These are phyloP conservation scores for Gossypium gossypioides DNA, from an alignment of 441 rosid genomes.

Conservation along the genomic window DNA sequence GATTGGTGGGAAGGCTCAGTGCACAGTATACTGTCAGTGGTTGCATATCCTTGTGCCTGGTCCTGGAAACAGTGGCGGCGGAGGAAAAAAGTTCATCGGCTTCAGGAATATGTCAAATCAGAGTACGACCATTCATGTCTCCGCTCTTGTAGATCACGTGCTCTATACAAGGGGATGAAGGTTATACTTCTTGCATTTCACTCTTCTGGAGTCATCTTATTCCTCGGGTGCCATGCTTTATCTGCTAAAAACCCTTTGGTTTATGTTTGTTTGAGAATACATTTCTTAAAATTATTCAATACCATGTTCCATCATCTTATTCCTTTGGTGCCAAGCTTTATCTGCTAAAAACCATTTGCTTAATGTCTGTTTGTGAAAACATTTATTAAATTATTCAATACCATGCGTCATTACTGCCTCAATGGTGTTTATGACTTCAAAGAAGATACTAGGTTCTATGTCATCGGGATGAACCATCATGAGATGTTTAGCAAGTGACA, in stretches of 20 bases:
- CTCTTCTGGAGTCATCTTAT: constrained; percentile 14
- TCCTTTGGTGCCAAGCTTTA: neutral
- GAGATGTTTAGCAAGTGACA: neutral
- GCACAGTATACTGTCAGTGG: constrained; percentile 78
- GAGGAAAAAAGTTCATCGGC: constrained; percentile 77
- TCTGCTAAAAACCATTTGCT: neutral
- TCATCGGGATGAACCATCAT: neutral
- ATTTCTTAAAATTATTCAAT: constrained; percentile 7
- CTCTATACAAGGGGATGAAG: constrained; percentile 98
- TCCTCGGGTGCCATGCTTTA: neutral
- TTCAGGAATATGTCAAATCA: constrained; percentile 92
- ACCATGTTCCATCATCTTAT: constrained; percentile 6
- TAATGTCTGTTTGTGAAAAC: neutral
- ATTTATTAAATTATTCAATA: constrained; percentile 7
- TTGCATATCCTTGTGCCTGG: constrained; percentile 97
- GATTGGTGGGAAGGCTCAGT: constrained; percentile 99
- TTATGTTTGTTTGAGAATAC: neutral
- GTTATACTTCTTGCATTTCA: constrained; percentile 29
- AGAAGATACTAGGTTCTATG: neutral
- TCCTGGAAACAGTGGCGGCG: constrained; percentile 98
- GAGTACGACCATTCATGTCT: constrained; percentile 97
- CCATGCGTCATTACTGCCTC: constrained; percentile 1
- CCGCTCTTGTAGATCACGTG: constrained; percentile 96
- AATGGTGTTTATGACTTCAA: neutral
- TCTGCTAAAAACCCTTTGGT: neutral